Conservation (phyloP, 805 yeast species). For the Hanseniaspora mollemarum region DNA sequence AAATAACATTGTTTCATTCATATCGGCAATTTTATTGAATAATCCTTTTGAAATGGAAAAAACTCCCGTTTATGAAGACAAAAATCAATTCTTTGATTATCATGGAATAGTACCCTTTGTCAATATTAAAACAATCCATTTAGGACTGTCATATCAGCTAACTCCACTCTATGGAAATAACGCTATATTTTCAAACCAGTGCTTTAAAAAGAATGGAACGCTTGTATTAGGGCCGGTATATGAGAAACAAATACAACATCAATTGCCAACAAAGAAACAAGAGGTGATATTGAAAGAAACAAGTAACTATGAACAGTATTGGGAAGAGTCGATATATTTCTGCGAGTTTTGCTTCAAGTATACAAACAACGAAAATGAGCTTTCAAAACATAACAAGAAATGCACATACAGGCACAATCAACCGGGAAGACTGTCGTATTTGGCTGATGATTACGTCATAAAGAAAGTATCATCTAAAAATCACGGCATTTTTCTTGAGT, state of each 20-base stretch:
- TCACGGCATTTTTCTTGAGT: constrained; percentile 63
- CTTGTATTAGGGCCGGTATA: constrained; percentile 22
- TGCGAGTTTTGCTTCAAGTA: constrained; percentile 83
- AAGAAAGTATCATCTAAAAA: constrained; percentile 56
- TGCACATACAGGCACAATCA: constrained; percentile 36
- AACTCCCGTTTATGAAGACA: background rate
- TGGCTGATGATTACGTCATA: constrained; percentile 45
- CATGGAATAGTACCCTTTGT: constrained; percentile 50
- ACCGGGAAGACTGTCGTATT: constrained; percentile 64
- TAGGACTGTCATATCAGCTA: constrained; percentile 52
- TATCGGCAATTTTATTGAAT: no score
- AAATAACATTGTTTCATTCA: no score
- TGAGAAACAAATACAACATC: constrained; percentile 17
- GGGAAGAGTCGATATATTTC: constrained; percentile 56
- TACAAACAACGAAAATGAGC: constrained; percentile 37
- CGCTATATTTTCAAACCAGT: constrained; percentile 49
- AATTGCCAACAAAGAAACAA: background rate
- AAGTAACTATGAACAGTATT: constrained; percentile 26
- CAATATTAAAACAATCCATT: constrained; percentile 53
- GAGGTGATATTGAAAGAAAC: background rate
- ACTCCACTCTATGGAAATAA: constrained; percentile 84
- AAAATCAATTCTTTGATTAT: constrained; percentile 24
- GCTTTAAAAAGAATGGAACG: constrained; percentile 38
- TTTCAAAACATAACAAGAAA: constrained; percentile 39
- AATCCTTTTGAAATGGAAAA: background rate